These are phyloP conservation scores for Lepidium sativum DNA, from an alignment of 345 rosid genomes.

Conservation along the genomic window DNA sequence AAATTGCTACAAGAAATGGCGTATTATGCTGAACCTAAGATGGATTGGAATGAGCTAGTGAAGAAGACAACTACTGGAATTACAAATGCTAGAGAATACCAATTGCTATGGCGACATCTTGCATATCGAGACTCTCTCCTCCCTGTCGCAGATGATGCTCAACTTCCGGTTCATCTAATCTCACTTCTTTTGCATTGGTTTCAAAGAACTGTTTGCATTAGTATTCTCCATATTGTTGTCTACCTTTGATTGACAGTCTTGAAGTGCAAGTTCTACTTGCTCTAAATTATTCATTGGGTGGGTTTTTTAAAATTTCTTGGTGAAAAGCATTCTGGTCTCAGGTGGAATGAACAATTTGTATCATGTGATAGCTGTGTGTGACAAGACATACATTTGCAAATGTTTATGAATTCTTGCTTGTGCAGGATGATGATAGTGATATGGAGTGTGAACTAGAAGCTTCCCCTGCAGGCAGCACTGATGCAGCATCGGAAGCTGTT, in stretches of 20 bases:
- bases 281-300: neutral
- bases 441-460: conserved; percentile 85
- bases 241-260: neutral
- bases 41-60: conserved; percentile 61
- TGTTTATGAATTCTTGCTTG: neutral
- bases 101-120: conserved; percentile 90
- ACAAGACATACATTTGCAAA: neutral
- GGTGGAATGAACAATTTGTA: neutral
- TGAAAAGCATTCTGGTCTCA: neutral
- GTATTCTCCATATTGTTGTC: neutral
- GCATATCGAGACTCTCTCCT: conserved; percentile 52
- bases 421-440: conserved; percentile 93
- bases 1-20: conserved; percentile 58
- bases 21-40: conserved; percentile 31
- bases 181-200: neutral
- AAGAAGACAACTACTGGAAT: conserved; percentile 62
- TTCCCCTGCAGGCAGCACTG: conserved; percentile 51
- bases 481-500: conserved; percentile 68
- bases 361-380: neutral
- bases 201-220: neutral
- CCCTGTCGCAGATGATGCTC: conserved; percentile 44
- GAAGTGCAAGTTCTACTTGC: neutral
- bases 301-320: neutral
- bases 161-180: conserved; percentile 44
- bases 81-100: conserved; percentile 61